Conservation (phyloP, 257 asterid genomes). For the Plantago ovata region DNA sequence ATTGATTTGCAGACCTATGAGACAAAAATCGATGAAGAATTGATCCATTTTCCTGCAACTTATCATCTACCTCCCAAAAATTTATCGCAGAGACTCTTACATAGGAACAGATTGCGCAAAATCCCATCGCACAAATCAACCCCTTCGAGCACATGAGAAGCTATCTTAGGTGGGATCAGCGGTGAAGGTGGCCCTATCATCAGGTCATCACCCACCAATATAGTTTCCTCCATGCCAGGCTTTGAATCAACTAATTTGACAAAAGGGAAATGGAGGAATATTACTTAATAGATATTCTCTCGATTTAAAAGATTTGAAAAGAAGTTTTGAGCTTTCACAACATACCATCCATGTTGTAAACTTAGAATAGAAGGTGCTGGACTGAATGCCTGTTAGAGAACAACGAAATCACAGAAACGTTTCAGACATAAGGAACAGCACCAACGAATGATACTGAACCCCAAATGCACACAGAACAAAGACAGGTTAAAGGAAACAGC, state of each 20-base stretch:
- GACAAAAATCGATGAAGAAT: background rate
- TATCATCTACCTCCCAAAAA: background rate
- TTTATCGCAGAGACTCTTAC: conserved; percentile 32
- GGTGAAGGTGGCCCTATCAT: conserved; percentile 98
- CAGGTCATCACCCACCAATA: conserved; percentile 95
- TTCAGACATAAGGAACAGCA: background rate
- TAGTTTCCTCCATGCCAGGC: conserved; percentile 91
- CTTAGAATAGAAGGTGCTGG: conserved; percentile 35
- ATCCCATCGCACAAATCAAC: conserved; percentile 87
- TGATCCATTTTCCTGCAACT: background rate
- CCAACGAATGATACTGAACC: too few relatives aligned
- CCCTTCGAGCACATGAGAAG: conserved; percentile 91
- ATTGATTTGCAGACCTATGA: conserved; percentile 68
- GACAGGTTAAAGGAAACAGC: too few relatives aligned
- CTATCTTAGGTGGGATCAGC: conserved; percentile 87
- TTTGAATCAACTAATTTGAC: conserved; percentile 65
- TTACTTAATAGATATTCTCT: background rate
- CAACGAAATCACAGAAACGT: conserved; percentile 7
- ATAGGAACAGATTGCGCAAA: conserved; percentile 78
- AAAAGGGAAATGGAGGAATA: conserved; percentile 7
- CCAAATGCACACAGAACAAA: too few relatives aligned
- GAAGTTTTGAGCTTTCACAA: background rate
- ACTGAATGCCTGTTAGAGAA: conserved; percentile 31
- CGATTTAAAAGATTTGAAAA: background rate
- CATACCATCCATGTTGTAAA: conserved; percentile 55